Evolutionary conservation across 257 asterid genomes (phyloP).

Genomic region (Schizonepeta tenuifolia): DNA sequence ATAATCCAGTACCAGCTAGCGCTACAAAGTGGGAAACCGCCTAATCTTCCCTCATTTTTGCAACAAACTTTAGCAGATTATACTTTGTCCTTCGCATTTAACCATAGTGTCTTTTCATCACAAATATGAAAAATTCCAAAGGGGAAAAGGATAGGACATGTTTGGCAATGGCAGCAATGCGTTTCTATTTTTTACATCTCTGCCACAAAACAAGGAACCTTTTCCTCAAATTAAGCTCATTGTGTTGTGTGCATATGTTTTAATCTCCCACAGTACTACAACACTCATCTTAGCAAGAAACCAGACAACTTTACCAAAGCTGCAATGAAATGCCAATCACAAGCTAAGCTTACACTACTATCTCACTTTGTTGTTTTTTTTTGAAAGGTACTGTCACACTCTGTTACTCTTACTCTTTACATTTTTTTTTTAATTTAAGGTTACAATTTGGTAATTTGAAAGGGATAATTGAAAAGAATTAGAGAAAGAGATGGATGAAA

Average conservation of each 20-base stretch:
- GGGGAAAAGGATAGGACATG: neutral
- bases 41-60: neutral
- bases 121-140: neutral
- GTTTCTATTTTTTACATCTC: neutral
- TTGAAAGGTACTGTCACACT: too few species aligned
- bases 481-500: slow-evolving; percentile 1
- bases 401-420: neutral
- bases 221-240: slow-evolving; percentile 27
- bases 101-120: neutral
- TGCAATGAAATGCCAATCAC: slow-evolving; percentile 3
- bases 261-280: neutral
- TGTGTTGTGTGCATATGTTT: neutral
- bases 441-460: neutral
- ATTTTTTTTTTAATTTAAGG: neutral
- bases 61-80: neutral
- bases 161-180: slow-evolving; percentile 13
- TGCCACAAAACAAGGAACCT: slow-evolving; percentile 28
- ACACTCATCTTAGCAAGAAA: neutral
- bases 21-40: slow-evolving; percentile 27
- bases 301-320: slow-evolving; percentile 4
- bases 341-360: too few species aligned
- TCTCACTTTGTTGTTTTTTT: too few species aligned
- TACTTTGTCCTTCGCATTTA: neutral
- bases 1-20: neutral
- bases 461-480: neutral